Conservation (phyloP, 208 protist genomes). For the Sergeia podlipaevii region DNA sequence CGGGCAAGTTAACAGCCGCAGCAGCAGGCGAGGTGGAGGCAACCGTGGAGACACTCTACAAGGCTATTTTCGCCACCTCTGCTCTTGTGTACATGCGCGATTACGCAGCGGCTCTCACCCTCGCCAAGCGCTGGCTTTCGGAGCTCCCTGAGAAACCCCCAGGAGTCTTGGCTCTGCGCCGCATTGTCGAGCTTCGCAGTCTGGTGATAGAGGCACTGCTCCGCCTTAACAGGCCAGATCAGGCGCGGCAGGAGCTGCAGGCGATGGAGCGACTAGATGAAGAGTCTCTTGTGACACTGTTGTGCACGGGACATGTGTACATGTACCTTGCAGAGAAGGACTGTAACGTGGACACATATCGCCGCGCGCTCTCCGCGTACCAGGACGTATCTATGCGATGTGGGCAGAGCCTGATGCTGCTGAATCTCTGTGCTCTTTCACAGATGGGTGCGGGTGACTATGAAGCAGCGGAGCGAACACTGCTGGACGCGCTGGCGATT, state of each 20-base stretch:
- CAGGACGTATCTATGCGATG: constrained; percentile 72
- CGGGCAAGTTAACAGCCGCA: constrained; percentile 26
- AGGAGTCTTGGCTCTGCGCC: constrained; percentile 14
- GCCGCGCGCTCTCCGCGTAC: constrained; percentile 58
- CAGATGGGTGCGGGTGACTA: constrained; percentile 62
- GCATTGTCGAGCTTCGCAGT: constrained; percentile 51
- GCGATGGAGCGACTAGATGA: constrained; percentile 83
- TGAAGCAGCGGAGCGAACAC: constrained; percentile 58
- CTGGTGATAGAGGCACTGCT: constrained; percentile 69
- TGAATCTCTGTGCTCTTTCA: constrained; percentile 75
- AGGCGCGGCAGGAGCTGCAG: constrained; percentile 62
- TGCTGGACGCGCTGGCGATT: constrained; percentile 71
- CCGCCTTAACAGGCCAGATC: constrained; percentile 63
- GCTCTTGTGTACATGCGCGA: constrained; percentile 48
- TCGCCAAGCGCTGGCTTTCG: constrained; percentile 54
- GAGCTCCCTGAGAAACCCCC: constrained; percentile 35
- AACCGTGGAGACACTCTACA: constrained; percentile 11
- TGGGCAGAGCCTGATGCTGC: constrained; percentile 57
- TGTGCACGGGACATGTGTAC: constrained; percentile 55
- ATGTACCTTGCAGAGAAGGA: constrained; percentile 45
- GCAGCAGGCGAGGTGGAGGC: constrained; percentile 23
- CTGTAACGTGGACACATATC: constrained; percentile 24
- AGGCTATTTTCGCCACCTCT: constrained; percentile 42
- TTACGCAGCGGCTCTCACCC: constrained; percentile 34
- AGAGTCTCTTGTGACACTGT: constrained; percentile 70